These are phyloP conservation scores for Botrytis sinoallii DNA, from an alignment of 2,329 filamentous ascomycete species.

Conservation along the genomic window DNA sequence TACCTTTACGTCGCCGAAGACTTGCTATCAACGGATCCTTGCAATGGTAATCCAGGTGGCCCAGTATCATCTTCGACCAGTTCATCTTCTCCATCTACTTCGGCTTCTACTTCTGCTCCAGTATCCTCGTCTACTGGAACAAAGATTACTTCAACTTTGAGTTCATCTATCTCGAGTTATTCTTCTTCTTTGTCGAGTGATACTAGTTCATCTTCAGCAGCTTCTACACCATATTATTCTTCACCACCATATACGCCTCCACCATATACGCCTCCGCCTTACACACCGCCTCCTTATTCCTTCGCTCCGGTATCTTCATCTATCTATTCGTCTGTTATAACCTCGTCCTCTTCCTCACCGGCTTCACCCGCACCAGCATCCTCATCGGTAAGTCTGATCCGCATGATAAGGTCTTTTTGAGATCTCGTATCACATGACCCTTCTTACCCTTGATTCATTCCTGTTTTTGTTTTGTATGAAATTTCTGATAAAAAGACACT, in stretches of 20 bases:
- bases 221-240: neutral
- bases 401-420: neutral
- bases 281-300: neutral
- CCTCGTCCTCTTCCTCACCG: neutral
- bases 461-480: neutral
- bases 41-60: constrained; percentile 30
- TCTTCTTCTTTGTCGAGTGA: neutral
- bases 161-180: neutral
- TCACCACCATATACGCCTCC: neutral
- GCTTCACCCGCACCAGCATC: neutral
- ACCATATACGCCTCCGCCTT: neutral
- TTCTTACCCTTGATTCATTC: neutral
- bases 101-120: constrained; percentile 9
- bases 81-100: constrained; percentile 2
- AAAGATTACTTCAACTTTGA: constrained; percentile 6
- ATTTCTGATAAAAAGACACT: neutral
- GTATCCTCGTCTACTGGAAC: constrained; percentile 6
- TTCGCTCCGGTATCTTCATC: neutral
- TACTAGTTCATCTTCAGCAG: neutral
- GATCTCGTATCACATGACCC: neutral
- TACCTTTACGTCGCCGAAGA: constrained; percentile 46
- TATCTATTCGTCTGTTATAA: neutral
- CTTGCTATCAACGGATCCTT: constrained; percentile 50
- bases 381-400: neutral
- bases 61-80: constrained; percentile 19